These are phyloP conservation scores for Gnomoniopsis sp. DNA, from an alignment of 2,329 filamentous ascomycete species.

Conservation along the genomic window DNA sequence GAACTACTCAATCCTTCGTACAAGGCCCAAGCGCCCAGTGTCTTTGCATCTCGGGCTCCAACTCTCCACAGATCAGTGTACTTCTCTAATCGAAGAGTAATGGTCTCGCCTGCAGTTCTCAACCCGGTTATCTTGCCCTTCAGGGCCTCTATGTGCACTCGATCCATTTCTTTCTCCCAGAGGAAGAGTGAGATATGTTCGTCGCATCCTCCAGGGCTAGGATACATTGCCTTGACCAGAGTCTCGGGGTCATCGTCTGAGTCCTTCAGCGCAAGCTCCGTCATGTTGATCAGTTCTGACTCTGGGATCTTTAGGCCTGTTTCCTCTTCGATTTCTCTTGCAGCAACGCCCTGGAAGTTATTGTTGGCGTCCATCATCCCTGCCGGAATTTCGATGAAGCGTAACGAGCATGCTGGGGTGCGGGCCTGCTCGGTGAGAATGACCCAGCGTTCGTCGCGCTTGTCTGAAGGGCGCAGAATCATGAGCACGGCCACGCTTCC, in stretches of 20 bases:
- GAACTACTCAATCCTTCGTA: conserved; percentile 1
- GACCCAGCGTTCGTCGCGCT: conserved; percentile 48
- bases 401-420: conserved; percentile 49
- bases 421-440: conserved; percentile 59
- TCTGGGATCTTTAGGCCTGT: conserved; percentile 49
- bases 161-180: conserved; percentile 49
- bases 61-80: conserved; percentile 56
- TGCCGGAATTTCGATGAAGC: conserved; percentile 58
- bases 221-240: conserved; percentile 49
- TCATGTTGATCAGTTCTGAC: conserved; percentile 46
- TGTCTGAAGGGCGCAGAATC: conserved; percentile 51
- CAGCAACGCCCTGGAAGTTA: conserved; percentile 55
- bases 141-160: conserved; percentile 51
- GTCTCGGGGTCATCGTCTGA: conserved; percentile 27
- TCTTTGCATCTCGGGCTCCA: conserved; percentile 56
- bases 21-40: conserved; percentile 54
- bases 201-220: conserved; percentile 57
- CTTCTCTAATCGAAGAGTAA: conserved; percentile 55
- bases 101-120: conserved; percentile 56
- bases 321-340: conserved; percentile 59
- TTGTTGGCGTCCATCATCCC: conserved; percentile 56
- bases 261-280: conserved; percentile 40
- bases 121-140: conserved; percentile 55
- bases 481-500: conserved; percentile 60
- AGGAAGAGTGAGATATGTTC: conserved; percentile 58